phyloP scores from a whole-genome alignment of 2,329 filamentous ascomycete genomes.

The Talaromyces sp. region DNA sequence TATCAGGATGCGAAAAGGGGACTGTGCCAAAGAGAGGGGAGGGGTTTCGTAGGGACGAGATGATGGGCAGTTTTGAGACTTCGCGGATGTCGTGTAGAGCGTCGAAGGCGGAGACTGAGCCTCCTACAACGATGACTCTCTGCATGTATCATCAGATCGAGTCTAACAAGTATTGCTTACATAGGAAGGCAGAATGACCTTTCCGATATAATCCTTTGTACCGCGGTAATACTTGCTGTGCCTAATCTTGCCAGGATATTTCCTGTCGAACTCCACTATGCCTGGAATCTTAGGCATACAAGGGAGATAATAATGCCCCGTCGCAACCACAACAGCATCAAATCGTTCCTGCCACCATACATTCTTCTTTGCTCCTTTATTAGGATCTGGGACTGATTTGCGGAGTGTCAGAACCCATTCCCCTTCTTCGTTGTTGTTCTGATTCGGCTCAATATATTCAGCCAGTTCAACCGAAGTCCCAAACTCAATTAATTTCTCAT shows the following conservation, averaged over 20 bases:
- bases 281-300: constrained; percentile 39
- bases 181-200: constrained; percentile 13
- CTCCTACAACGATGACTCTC: constrained; percentile 30
- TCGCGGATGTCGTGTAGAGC: constrained; percentile 26
- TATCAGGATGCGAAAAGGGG: constrained; percentile 18
- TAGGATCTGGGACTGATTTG: constrained; percentile 17
- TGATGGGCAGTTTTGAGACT: constrained; percentile 24
- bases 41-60: constrained; percentile 23
- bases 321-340: constrained; percentile 43
- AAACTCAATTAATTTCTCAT: neutral
- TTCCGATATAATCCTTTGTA: constrained; percentile 36
- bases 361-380: constrained; percentile 21
- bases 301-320: constrained; percentile 43
- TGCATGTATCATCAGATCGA: neutral
- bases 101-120: constrained; percentile 30
- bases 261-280: constrained; percentile 29
- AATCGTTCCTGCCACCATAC: constrained; percentile 42
- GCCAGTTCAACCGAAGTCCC: neutral
- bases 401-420: constrained; percentile 34
- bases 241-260: constrained; percentile 32
- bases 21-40: constrained; percentile 25
- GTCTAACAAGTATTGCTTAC: neutral
- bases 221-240: constrained; percentile 39
- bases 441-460: neutral
- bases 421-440: constrained; percentile 18